A percentile compares a stretch with the other conserved stretches of the same genome.
Evolutionary conservation across 495 filamentous ascomycete species (phyloP).

Genomic region (Aspergillus sparsus): DNA sequence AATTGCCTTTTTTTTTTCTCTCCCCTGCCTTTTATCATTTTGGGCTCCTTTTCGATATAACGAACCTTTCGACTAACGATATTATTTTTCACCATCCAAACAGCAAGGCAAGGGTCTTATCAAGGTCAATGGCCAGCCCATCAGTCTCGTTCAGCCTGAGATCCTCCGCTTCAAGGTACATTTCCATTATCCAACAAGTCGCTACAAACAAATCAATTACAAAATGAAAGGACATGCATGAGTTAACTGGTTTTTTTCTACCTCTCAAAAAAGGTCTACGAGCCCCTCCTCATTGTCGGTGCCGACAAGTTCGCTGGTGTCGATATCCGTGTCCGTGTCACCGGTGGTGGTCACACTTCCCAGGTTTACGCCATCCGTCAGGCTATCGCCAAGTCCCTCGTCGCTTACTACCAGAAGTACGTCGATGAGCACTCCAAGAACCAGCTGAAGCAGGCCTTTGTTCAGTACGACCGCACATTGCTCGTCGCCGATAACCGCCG

Average conservation of each 20-base stretch:
- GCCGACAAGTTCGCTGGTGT: slow-evolving; percentile 94
- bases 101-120: slow-evolving; percentile 90
- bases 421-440: slow-evolving; percentile 99
- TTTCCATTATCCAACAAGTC: background rate
- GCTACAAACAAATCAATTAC: slow-evolving; percentile 3
- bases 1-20: background rate
- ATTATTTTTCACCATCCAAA: slow-evolving; percentile 26
- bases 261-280: slow-evolving; percentile 69
- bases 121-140: slow-evolving; percentile 97
- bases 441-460: slow-evolving; percentile 90
- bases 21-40: background rate
- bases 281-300: slow-evolving; percentile 94
- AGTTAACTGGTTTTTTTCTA: slow-evolving; percentile 11
- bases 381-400: slow-evolving; percentile 96
- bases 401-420: slow-evolving; percentile 99
- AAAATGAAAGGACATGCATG: slow-evolving; percentile 14
- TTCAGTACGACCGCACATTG: slow-evolving; percentile 93
- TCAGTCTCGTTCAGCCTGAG: slow-evolving; percentile 90
- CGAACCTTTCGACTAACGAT: slow-evolving; percentile 33
- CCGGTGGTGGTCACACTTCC: slow-evolving; percentile 96
- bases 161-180: slow-evolving; percentile 93
- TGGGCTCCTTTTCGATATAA: background rate
- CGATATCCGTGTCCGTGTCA: slow-evolving; percentile 96
- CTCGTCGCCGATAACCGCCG: slow-evolving; percentile 97
- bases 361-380: slow-evolving; percentile 99